These are phyloP conservation scores for Symbiodinium pilosum DNA, from an alignment of 73 alveolate genomes.

Conservation along the genomic window DNA sequence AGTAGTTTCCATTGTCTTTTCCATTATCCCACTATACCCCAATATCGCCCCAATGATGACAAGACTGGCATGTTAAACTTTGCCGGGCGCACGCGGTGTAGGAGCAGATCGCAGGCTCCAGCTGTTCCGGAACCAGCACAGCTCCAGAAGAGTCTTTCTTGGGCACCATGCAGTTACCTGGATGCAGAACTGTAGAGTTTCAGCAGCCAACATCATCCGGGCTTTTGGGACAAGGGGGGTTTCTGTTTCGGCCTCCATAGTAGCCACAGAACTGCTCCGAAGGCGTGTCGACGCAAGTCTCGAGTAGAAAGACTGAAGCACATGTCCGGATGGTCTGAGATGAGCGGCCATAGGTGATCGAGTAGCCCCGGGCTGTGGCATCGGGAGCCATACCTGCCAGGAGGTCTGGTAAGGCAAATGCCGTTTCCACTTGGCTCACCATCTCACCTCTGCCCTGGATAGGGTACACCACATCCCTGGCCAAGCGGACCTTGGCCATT, in stretches of 20 bases:
- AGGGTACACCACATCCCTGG: not conserved
- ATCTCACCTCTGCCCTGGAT: not conserved
- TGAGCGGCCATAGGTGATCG: not conserved
- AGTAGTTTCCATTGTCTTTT: too few relatives aligned
- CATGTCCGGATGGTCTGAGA: not conserved
- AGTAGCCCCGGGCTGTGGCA: not conserved
- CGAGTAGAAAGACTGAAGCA: not conserved
- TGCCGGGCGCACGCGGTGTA: not conserved
- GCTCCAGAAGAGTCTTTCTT: not conserved
- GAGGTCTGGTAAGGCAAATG: not conserved
- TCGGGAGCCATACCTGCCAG: not conserved
- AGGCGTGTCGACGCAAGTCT: not conserved
- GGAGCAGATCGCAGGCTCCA: slow-evolving; percentile 3
- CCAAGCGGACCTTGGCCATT: not conserved
- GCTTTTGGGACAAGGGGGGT: too few relatives aligned
- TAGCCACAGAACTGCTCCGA: slow-evolving; percentile 8
- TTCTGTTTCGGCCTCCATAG: not conserved
- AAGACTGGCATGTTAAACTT: too few relatives aligned
- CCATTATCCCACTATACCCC: too few relatives aligned
- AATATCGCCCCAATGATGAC: too few relatives aligned
- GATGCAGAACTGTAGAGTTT: too few relatives aligned
- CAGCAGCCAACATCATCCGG: too few relatives aligned
- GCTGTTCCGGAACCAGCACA: not conserved
- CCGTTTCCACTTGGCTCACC: not conserved
- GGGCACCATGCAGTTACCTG: not conserved